Base-by-base conservation (phyloP, 202 grass and related monocot species). In the Hordeum pubiflorum region DNA sequence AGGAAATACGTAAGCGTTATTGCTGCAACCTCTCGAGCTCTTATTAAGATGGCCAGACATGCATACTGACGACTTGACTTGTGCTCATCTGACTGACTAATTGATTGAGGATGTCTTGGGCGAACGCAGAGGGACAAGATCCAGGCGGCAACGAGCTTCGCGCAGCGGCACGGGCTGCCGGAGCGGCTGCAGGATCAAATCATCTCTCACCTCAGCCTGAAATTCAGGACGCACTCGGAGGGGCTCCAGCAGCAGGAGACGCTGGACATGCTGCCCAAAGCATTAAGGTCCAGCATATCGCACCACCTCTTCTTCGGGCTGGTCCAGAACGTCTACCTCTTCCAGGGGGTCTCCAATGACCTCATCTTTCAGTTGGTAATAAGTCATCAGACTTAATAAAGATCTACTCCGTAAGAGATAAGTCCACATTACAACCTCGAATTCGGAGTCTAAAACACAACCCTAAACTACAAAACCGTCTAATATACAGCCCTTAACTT, bases 231-330 rank as follows among this genome's bases (percentile, higher is more conserved):
- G 0, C 79, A 93, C 50, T 88, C 86, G 0, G 95, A 98, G 78
- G 95, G 95, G 58, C 84, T 98, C 8, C 88, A 93, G 67, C 95
- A 94, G 77, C 86, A 93, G 82, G 90, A 98, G 85, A 94, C 88
- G 2, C 58, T 98, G 0, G 82, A 91, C 46, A 61, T 76, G 33
- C 69, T 98, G 66, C 95, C 92, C 9, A 98, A 98, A 82, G 95
- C 95, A 9, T 89, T 98, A 22, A 74, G 92, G 17, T 94, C 88
- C 5, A 84, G 95, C 88, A 94, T 98, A 81, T 91, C 95, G 13
- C 95, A 91, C 32, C 81, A 89, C 76, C 75, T 98, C 38, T 98
- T 98, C 82, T 94, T 89, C 14, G 24, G 20, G 0, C 79, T 98
- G 6, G 92, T 98, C 34, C 90, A 94, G 26, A 79, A 60, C n/a